Conservation (phyloP, 176 grass and related monocot genomes). For the Elymus sibiricus region DNA sequence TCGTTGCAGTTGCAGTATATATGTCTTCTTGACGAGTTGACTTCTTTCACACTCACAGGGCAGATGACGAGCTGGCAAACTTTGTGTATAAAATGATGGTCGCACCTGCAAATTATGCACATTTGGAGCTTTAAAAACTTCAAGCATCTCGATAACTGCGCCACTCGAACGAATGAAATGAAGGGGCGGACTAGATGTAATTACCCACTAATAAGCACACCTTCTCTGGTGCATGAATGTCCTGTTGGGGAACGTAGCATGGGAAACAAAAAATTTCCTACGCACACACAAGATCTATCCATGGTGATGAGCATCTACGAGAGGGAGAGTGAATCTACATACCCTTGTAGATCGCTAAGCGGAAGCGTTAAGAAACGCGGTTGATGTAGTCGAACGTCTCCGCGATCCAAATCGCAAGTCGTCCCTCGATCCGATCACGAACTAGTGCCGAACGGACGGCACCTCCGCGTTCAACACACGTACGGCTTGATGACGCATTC, state of each 20-base stretch:
- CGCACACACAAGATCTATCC: too few relatives aligned
- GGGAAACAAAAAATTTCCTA: too few relatives aligned
- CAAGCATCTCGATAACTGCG: background rate
- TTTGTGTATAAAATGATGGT: background rate
- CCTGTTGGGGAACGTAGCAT: background rate
- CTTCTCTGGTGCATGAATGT: constrained; percentile 4
- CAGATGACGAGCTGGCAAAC: background rate
- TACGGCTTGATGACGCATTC: too few relatives aligned
- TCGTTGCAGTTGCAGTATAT: background rate
- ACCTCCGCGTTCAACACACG: too few relatives aligned
- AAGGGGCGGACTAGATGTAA: background rate
- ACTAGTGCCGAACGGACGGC: too few relatives aligned
- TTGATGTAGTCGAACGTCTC: too few relatives aligned
- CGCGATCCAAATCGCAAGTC: too few relatives aligned
- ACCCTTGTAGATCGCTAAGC: too few relatives aligned
- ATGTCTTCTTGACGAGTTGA: constrained; percentile 16
- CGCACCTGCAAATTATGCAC: background rate
- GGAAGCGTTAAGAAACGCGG: too few relatives aligned
- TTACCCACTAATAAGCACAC: background rate
- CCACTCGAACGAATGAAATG: constrained; percentile 4
- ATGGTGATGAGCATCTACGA: too few relatives aligned
- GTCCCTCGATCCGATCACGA: too few relatives aligned
- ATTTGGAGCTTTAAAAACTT: background rate
- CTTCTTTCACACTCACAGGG: background rate
- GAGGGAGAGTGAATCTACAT: too few relatives aligned